Evolutionary conservation across 2,329 filamentous ascomycete genomes (phyloP).

Genomic region (Epichloe bromicola): DNA sequence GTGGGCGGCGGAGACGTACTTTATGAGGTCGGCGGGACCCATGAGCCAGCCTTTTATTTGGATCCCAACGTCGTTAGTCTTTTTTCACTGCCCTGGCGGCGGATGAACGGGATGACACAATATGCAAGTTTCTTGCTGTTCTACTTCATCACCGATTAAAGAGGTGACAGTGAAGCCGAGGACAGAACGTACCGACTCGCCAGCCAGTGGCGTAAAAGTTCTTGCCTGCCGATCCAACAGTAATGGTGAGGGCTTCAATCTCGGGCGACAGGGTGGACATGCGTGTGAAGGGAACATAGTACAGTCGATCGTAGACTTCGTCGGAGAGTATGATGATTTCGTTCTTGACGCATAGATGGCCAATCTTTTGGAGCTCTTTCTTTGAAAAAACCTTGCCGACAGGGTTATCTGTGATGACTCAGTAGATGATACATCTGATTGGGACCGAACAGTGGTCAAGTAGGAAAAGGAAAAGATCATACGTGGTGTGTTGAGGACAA

Average conservation of each 20-base stretch:
- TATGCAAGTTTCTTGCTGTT: too few species aligned
- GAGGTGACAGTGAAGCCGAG: background rate
- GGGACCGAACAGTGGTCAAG: background rate
- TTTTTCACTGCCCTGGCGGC: background rate
- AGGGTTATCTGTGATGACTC: slow-evolving; percentile 58
- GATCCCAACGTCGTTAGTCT: background rate
- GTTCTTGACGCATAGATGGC: slow-evolving; percentile 79
- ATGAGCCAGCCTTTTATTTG: slow-evolving; percentile 62
- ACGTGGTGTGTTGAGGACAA: slow-evolving; percentile 71
- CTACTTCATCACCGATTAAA: background rate
- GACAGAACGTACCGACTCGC: slow-evolving; percentile 51
- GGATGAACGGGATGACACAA: background rate
- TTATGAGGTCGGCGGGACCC: slow-evolving; percentile 75
- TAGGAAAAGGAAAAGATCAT: slow-evolving; percentile 5
- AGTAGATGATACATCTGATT: background rate
- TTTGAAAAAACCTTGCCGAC: slow-evolving; percentile 90
- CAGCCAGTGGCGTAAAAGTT: slow-evolving; percentile 97
- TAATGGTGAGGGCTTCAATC: slow-evolving; percentile 75
- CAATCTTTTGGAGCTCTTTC: slow-evolving; percentile 72
- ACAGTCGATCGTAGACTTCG: slow-evolving; percentile 89
- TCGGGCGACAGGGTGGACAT: slow-evolving; percentile 85
- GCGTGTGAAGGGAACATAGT: slow-evolving; percentile 89
- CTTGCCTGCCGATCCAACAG: slow-evolving; percentile 92
- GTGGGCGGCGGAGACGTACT: slow-evolving; percentile 84
- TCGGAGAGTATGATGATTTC: slow-evolving; percentile 88